A percentile compares a stretch with the other conserved stretches of the same genome.
Evolutionary conservation across 495 filamentous ascomycete genomes (phyloP).

Genomic region (Pyrenopolyporus hunteri): DNA sequence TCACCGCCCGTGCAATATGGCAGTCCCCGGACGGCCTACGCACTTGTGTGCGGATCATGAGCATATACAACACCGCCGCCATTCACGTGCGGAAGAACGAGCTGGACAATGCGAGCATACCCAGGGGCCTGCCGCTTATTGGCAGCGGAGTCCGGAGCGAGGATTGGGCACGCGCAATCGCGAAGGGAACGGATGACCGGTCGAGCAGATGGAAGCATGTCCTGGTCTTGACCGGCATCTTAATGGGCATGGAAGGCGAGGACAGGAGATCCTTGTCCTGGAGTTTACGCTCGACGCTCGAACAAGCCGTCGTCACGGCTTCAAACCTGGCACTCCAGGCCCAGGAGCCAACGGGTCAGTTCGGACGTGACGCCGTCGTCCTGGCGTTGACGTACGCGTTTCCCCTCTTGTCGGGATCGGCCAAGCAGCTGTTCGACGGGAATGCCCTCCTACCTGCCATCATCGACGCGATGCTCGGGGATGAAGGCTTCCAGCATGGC

Average conservation of each 20-base stretch:
- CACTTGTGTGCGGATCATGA: constrained; percentile 75
- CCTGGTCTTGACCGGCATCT: constrained; percentile 76
- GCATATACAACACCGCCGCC: constrained; percentile 86
- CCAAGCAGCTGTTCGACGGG: constrained; percentile 67
- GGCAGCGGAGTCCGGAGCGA: constrained; percentile 64
- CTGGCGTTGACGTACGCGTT: constrained; percentile 83
- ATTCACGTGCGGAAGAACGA: constrained; percentile 65
- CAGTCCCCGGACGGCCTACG: constrained; percentile 71
- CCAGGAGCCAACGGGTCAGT: constrained; percentile 51
- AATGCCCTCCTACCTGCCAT: constrained; percentile 75
- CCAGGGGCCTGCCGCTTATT: constrained; percentile 43
- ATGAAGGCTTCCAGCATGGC: constrained; percentile 80
- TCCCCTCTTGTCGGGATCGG: constrained; percentile 67
- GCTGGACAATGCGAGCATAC: constrained; percentile 56
- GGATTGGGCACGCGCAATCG: constrained; percentile 82
- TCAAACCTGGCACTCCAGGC: constrained; percentile 73
- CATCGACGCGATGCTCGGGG: constrained; percentile 66
- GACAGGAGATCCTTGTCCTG: constrained; percentile 67
- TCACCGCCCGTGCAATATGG: constrained; percentile 89
- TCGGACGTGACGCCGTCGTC: constrained; percentile 66
- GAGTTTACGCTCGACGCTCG: constrained; percentile 71
- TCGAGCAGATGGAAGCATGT: constrained; percentile 89
- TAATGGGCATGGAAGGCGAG: constrained; percentile 79
- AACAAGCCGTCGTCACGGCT: constrained; percentile 77
- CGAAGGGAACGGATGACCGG: constrained; percentile 81